Evolutionary conservation across 306 rosid species (phyloP).

Genomic region (Quercus bicolor): DNA sequence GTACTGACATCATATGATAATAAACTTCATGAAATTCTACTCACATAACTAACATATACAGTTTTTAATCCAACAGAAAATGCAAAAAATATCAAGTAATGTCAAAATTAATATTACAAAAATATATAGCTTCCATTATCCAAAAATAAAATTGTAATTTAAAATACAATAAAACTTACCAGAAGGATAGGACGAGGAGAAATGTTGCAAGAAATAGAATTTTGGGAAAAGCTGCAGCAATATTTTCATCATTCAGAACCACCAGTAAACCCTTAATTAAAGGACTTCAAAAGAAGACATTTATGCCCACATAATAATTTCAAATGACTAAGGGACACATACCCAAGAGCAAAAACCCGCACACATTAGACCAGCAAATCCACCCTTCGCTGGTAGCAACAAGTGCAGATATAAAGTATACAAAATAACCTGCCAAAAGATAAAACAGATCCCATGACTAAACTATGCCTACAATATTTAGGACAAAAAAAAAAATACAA

Average conservation of each 20-base stretch:
- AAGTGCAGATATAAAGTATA: conserved; percentile 50
- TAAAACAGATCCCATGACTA: conserved; percentile 10
- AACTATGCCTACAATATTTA: background rate
- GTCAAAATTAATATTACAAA: background rate
- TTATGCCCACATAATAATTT: background rate
- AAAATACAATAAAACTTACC: conserved; percentile 38
- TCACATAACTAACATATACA: background rate
- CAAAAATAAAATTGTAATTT: background rate
- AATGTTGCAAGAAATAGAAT: conserved; percentile 60
- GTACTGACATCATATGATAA: background rate
- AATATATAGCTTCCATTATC: background rate
- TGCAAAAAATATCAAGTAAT: background rate
- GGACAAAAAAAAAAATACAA: background rate
- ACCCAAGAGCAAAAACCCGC: conserved; percentile 67
- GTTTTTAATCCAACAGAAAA: background rate
- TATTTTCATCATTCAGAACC: conserved; percentile 27
- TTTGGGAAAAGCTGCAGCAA: conserved; percentile 62
- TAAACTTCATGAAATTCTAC: background rate
- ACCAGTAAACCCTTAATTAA: conserved; percentile 10
- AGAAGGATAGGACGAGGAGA: conserved; percentile 66
- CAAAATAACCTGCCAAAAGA: conserved; percentile 55
- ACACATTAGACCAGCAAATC: conserved; percentile 53
- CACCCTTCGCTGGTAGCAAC: conserved; percentile 52
- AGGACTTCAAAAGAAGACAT: conserved; percentile 7
- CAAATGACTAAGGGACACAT: conserved; percentile 24